These are phyloP conservation scores for Apiotrichum siamense DNA, from an alignment of 1,284 basidiomycete genomes.

Conservation along the genomic window DNA sequence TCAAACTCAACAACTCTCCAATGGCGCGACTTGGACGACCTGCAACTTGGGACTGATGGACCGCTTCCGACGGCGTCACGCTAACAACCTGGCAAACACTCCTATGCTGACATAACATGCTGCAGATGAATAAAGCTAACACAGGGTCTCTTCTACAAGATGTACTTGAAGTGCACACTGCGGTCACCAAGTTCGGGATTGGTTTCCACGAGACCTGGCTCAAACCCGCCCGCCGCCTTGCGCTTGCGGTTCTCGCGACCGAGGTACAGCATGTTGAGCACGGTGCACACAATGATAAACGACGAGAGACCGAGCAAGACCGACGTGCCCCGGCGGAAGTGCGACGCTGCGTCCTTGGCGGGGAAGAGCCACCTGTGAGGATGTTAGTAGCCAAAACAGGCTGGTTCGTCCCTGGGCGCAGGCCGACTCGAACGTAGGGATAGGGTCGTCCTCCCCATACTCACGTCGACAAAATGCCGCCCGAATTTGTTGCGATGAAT, in stretches of 20 bases:
- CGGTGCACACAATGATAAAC: constrained; percentile 15
- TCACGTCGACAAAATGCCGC: constrained; percentile 55
- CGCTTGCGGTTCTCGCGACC: constrained; percentile 16
- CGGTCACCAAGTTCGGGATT: constrained; percentile 11
- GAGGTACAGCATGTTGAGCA: constrained; percentile 23
- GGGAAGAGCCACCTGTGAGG: constrained; percentile 50
- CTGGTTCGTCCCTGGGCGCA: background rate
- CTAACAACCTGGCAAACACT: no score
- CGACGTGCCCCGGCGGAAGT: constrained; percentile 48
- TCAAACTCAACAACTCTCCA: no score
- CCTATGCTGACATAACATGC: background rate
- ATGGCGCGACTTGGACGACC: no score
- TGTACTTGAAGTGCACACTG: constrained; percentile 16
- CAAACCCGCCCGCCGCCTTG: background rate
- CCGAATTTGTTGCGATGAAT: constrained; percentile 55
- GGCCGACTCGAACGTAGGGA: background rate
- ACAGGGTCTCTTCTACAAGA: constrained; percentile 5
- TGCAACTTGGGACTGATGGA: no score
- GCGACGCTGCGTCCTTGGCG: constrained; percentile 47
- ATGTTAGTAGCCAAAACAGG: background rate
- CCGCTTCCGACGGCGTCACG: no score
- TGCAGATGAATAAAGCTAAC: background rate
- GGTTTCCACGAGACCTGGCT: background rate
- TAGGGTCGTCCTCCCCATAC: background rate
- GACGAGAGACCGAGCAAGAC: constrained; percentile 21